Conservation (phyloP, 2,329 filamentous ascomycete genomes). For the Aspergillus arachidicola region DNA sequence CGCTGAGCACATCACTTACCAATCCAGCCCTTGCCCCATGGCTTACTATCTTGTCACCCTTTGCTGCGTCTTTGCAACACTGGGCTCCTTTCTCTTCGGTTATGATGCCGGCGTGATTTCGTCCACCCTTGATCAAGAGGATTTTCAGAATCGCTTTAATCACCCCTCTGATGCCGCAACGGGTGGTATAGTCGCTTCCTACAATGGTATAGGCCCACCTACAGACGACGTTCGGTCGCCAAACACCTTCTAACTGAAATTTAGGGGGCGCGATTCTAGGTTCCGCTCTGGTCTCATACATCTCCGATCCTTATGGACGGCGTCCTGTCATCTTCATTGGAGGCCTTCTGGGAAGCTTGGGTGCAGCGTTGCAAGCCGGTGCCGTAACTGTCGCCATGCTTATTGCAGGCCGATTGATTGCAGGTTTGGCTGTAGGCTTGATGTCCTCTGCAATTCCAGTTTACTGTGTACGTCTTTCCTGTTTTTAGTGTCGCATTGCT, state of each 20-base stretch:
- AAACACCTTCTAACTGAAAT: slow-evolving; percentile 15
- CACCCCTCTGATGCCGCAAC: slow-evolving; percentile 35
- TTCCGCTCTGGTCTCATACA: slow-evolving; percentile 33
- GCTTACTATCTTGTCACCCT: slow-evolving; percentile 33
- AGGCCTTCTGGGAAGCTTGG: slow-evolving; percentile 36
- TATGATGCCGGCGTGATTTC: slow-evolving; percentile 48
- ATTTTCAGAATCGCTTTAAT: slow-evolving; percentile 35
- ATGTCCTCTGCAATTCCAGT: slow-evolving; percentile 52
- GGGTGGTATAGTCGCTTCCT: slow-evolving; percentile 45
- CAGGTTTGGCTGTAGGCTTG: slow-evolving; percentile 53
- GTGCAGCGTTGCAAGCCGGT: slow-evolving; percentile 39
- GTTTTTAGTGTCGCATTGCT: not conserved
- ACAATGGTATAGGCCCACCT: slow-evolving; percentile 32
- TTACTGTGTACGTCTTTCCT: slow-evolving; percentile 41
- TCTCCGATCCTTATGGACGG: slow-evolving; percentile 39
- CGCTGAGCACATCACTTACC: slow-evolving; percentile 1
- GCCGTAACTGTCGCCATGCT: slow-evolving; percentile 43
- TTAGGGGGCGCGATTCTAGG: slow-evolving; percentile 44
- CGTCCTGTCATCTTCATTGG: slow-evolving; percentile 38
- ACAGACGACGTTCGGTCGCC: not conserved
- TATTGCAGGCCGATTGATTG: slow-evolving; percentile 54
- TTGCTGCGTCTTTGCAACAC: slow-evolving; percentile 47
- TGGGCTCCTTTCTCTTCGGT: slow-evolving; percentile 53
- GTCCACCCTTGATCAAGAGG: slow-evolving; percentile 38
- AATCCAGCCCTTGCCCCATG: slow-evolving; percentile 22